These are phyloP conservation scores for Raphanus sativus DNA, from an alignment of 345 rosid species.

Conservation along the genomic window DNA sequence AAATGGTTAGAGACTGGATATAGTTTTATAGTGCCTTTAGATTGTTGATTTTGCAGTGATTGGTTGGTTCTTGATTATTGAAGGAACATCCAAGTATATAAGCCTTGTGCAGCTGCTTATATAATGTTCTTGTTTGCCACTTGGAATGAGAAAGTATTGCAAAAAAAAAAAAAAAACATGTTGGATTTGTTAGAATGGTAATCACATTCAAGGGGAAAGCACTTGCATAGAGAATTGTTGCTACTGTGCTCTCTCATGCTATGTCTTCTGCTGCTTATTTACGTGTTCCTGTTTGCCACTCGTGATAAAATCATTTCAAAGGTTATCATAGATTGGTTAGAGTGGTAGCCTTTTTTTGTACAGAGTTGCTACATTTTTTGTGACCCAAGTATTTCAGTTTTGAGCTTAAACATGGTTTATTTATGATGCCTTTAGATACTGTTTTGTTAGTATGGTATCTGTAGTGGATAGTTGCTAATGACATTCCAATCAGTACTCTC, in stretches of 20 bases:
- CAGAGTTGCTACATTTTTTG: not conserved
- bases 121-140: not conserved
- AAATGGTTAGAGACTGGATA: not conserved
- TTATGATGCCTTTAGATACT: not conserved
- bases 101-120: not conserved
- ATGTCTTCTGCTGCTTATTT: no score
- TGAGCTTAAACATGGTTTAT: not conserved
- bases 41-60: no score
- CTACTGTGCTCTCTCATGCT: no score
- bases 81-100: not conserved
- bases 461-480: not conserved
- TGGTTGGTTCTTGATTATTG: not conserved
- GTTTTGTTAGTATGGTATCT: not conserved
- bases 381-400: not conserved
- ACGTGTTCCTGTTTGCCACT: not conserved
- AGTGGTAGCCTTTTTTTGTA: not conserved
- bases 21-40: not conserved
- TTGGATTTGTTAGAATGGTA: no score
- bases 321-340: not conserved
- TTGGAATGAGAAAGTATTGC: not conserved
- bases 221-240: not conserved
- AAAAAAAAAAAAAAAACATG: no score
- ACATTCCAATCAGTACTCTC: not conserved
- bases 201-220: no score
- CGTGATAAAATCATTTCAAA: not conserved